phyloP scores from a whole-genome alignment of 2,329 filamentous ascomycete genomes.

The Talaromyces sp. region DNA sequence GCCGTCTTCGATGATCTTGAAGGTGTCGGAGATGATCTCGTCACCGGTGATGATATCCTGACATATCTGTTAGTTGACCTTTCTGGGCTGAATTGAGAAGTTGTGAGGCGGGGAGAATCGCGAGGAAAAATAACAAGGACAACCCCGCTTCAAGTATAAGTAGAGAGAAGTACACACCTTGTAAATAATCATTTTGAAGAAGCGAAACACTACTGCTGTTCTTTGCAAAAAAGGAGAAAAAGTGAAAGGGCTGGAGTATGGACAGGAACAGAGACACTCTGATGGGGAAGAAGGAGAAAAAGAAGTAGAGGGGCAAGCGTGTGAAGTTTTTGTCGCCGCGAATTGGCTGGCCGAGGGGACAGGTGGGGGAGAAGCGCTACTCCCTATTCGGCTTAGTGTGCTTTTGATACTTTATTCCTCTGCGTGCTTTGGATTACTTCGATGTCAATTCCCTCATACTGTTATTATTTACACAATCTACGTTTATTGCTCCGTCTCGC shows the following conservation, averaged over 20 bases:
- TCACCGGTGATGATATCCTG: conserved; percentile 87
- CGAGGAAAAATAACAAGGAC: neutral
- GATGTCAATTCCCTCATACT: no score
- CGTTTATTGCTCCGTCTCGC: neutral
- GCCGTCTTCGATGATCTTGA: conserved; percentile 75
- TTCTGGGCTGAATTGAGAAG: neutral
- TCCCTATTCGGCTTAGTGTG: neutral
- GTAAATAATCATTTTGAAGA: conserved; percentile 70
- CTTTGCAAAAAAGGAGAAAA: conserved; percentile 21
- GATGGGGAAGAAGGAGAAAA: conserved; percentile 21
- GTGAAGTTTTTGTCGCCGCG: conserved; percentile 29
- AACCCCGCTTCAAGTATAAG: neutral
- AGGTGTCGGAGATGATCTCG: conserved; percentile 97
- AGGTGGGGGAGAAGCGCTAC: conserved; percentile 9
- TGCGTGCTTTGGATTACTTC: no score
- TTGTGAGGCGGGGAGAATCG: no score
- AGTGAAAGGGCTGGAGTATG: conserved; percentile 25
- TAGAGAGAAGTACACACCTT: conserved; percentile 49
- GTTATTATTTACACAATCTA: neutral
- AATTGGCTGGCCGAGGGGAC: conserved; percentile 8
- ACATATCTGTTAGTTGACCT: neutral
- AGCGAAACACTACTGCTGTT: conserved; percentile 21
- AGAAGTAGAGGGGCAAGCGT: conserved; percentile 21
- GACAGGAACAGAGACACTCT: neutral
- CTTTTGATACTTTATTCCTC: no score